phyloP scores from a whole-genome alignment of 345 rosid genomes.

The Hibiscus trionum region DNA sequence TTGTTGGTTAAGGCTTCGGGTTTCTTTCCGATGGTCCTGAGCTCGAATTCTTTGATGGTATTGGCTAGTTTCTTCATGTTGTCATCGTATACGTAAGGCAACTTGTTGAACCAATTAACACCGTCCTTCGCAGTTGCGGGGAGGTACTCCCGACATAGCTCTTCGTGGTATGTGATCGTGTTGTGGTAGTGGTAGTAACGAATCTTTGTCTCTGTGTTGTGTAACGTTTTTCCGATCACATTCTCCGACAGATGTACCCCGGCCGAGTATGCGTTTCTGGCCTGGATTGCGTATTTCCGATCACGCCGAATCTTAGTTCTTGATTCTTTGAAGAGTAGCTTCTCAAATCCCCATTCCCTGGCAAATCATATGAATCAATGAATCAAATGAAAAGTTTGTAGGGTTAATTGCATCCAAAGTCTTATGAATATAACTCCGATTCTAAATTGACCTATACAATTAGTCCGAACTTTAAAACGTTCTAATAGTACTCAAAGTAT shows the following conservation, averaged over 20 bases:
- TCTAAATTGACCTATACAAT: no score
- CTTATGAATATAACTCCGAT: no score
- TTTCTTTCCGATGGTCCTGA: conserved; percentile 30
- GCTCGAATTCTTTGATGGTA: conserved; percentile 56
- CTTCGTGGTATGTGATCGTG: conserved; percentile 48
- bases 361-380: neutral
- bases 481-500: no score
- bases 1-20: neutral
- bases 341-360: conserved; percentile 96
- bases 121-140: conserved; percentile 43
- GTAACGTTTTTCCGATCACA: conserved; percentile 59
- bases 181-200: conserved; percentile 79
- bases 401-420: no score
- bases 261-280: conserved; percentile 67
- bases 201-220: conserved; percentile 66
- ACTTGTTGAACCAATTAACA: conserved; percentile 44
- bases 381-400: no score
- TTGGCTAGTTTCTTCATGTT: conserved; percentile 57
- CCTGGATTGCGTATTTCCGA: conserved; percentile 87
- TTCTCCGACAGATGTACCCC: conserved; percentile 95
- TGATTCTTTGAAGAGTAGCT: conserved; percentile 66
- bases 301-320: conserved; percentile 62
- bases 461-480: no score
- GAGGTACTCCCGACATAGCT: conserved; percentile 54
- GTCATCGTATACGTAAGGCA: conserved; percentile 62